Conservation (phyloP, 2,329 filamentous ascomycete species). For the Aspergillus costaricaensis region DNA sequence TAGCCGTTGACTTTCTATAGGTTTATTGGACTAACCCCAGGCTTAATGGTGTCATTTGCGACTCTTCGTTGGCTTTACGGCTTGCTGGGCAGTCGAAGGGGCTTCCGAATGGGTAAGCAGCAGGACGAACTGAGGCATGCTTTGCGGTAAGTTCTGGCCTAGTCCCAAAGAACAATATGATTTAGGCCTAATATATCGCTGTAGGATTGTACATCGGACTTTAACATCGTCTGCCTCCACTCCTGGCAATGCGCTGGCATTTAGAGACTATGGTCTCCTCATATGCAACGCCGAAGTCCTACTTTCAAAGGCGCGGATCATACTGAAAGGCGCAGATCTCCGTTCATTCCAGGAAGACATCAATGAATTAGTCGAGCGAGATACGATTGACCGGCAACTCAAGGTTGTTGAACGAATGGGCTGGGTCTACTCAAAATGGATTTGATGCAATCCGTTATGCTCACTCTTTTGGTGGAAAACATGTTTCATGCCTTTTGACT, state of each 20-base stretch:
- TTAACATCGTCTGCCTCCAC: constrained; percentile 68
- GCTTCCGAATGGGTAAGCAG: constrained; percentile 64
- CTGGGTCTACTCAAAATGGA: constrained; percentile 86
- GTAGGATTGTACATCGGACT: constrained; percentile 78
- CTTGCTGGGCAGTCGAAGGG: constrained; percentile 69
- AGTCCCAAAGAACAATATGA: not conserved
- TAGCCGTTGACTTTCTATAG: constrained; percentile 41
- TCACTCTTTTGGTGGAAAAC: too few species aligned
- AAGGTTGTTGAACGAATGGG: constrained; percentile 79
- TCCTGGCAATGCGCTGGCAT: constrained; percentile 74
- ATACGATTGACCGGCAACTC: constrained; percentile 74
- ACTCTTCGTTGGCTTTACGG: constrained; percentile 70
- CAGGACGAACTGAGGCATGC: constrained; percentile 73
- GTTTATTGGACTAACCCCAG: constrained; percentile 92
- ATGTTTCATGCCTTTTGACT: too few species aligned
- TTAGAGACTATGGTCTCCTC: constrained; percentile 88
- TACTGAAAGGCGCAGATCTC: constrained; percentile 73
- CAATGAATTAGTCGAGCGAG: constrained; percentile 76
- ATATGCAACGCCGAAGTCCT: constrained; percentile 88
- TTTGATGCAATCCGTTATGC: constrained; percentile 33
- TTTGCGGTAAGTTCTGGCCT: constrained; percentile 57
- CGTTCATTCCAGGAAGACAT: constrained; percentile 88
- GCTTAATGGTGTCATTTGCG: constrained; percentile 82
- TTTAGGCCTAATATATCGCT: constrained; percentile 6
- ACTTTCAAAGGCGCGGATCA: constrained; percentile 64